Evolutionary conservation across 257 asterid species (phyloP).

Genomic region (Solanum dulcamara): DNA sequence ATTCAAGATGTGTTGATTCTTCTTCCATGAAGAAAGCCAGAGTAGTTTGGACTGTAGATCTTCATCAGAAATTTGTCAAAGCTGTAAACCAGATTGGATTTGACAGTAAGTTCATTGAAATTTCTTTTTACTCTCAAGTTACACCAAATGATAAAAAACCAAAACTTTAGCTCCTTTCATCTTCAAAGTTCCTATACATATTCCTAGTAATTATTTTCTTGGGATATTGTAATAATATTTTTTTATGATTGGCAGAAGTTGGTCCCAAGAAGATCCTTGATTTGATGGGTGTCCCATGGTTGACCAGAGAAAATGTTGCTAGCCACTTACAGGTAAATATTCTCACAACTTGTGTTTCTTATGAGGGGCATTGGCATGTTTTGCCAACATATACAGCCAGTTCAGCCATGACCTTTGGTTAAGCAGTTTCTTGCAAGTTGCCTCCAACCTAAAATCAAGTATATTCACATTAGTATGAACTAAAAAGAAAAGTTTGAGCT

Average conservation of each 20-base stretch:
- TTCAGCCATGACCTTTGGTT: not conserved
- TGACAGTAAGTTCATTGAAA: conserved; percentile 36
- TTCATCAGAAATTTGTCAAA: conserved; percentile 57
- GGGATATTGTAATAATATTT: not conserved
- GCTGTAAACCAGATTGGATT: conserved; percentile 61
- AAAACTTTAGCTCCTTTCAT: not conserved
- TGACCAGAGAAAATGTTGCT: conserved; percentile 85
- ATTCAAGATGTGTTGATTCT: conserved; percentile 18
- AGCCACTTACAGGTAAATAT: conserved; percentile 79
- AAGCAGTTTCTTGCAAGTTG: not conserved
- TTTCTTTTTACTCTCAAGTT: not conserved
- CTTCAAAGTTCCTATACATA: not conserved
- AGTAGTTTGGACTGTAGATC: conserved; percentile 67
- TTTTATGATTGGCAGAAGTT: conserved; percentile 38
- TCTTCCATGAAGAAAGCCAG: conserved; percentile 62
- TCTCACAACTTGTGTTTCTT: not conserved
- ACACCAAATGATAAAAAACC: not conserved
- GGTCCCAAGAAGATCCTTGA: conserved; percentile 93
- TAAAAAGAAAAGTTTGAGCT: not conserved
- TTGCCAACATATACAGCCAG: not conserved
- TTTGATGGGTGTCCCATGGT: conserved; percentile 81
- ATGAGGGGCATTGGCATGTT: not conserved
- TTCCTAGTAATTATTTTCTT: not conserved
- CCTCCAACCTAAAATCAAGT: not conserved
- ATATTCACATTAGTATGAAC: not conserved